phyloP scores from a whole-genome alignment of 345 rosid species.

The Acer negundo region DNA sequence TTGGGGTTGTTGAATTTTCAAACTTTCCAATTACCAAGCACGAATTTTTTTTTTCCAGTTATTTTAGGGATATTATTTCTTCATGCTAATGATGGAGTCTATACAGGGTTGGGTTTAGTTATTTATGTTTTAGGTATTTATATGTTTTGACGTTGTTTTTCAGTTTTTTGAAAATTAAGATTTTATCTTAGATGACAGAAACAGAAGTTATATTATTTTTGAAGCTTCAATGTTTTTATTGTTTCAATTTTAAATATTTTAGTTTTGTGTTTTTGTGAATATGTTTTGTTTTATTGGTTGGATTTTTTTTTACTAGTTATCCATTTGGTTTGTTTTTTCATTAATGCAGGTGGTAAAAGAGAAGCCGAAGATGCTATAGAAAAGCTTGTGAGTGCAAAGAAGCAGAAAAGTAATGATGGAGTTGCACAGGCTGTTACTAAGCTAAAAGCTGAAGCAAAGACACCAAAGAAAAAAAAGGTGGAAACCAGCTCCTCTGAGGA shows the following conservation, averaged over 20 bases:
- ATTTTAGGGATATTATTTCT: too few species aligned
- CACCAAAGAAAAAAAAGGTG: slow-evolving; percentile 46
- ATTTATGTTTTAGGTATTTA: too few species aligned
- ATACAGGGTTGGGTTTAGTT: too few species aligned
- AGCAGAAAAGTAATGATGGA: slow-evolving; percentile 55
- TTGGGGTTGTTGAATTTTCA: too few species aligned
- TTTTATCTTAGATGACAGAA: neutral
- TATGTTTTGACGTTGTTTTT: neutral
- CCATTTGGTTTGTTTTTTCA: neutral
- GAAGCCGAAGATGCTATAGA: slow-evolving; percentile 59
- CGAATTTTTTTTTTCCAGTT: too few species aligned
- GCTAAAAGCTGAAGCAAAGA: slow-evolving; percentile 51
- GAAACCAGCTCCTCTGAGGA: slow-evolving; percentile 55
- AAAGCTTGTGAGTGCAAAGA: slow-evolving; percentile 56
- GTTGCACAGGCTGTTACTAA: slow-evolving; percentile 48
- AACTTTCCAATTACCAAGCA: too few species aligned
- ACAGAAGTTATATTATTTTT: neutral
- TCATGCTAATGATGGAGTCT: too few species aligned
- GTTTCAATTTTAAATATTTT: neutral
- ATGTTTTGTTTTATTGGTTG: neutral
- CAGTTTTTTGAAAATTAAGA: neutral
- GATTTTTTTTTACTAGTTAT: neutral
- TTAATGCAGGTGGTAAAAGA: slow-evolving; percentile 54
- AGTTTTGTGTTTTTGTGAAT: neutral
- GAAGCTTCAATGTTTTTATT: neutral